Evolutionary conservation across 495 filamentous ascomycete species (phyloP).

Genomic region (Schizothecium vesticola): DNA sequence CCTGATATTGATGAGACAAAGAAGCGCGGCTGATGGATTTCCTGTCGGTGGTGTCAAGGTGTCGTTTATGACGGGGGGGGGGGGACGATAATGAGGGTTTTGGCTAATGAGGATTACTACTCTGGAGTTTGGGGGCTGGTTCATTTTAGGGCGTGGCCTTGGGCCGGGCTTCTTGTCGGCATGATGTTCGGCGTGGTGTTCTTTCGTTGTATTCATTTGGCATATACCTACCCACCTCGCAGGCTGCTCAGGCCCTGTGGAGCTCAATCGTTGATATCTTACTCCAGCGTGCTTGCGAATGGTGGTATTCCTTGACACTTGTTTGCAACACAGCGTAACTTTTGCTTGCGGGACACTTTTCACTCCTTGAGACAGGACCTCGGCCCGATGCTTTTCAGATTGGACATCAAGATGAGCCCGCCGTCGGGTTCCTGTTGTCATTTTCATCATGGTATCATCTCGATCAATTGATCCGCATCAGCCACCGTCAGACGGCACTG

Average conservation of each 20-base stretch:
- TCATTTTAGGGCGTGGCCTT: not conserved
- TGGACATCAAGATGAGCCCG: not conserved
- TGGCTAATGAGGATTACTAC: not conserved
- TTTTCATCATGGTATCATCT: too few relatives aligned
- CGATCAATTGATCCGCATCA: too few relatives aligned
- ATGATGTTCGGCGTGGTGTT: not conserved
- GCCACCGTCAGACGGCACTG: too few relatives aligned
- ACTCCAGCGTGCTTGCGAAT: not conserved
- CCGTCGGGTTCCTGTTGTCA: too few relatives aligned
- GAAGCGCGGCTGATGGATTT: not conserved
- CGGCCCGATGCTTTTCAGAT: not conserved
- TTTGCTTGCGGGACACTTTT: not conserved
- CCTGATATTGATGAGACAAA: conserved; percentile 44
- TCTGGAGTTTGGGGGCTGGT: not conserved
- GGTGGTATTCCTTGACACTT: not conserved
- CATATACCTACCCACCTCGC: not conserved
- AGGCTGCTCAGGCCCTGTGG: not conserved
- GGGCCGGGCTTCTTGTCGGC: not conserved
- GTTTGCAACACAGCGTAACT: not conserved
- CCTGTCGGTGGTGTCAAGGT: not conserved
- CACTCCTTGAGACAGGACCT: not conserved
- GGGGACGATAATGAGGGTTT: not conserved
- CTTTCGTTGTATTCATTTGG: not conserved
- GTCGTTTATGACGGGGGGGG: not conserved
- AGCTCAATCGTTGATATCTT: not conserved